Evolutionary conservation across 2,329 filamentous ascomycete species (phyloP), one percentile per base, ranked within the genome.

Genomic region (Apiospora kogelbergensis): DNA sequence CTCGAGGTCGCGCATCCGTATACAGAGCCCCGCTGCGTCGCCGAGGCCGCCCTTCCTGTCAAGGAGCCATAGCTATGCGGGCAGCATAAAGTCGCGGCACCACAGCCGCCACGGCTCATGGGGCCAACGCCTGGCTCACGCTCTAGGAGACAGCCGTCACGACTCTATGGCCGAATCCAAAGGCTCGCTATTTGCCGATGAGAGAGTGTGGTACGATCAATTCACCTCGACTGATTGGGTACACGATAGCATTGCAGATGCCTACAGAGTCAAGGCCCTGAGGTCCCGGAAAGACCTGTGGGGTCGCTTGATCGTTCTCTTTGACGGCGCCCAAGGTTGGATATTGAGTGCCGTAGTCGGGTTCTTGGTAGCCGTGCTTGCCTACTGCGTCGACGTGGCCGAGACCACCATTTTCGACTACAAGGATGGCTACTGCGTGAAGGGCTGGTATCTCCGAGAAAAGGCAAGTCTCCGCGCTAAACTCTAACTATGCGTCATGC

Each of bases 161-260:
- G 84, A 87, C 40, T 86, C 85, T 70, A 82, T 91, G 80, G 80
- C 85, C 71, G 89, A 91, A 71, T 90, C 90, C 65, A 92, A 90
- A 75, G 82, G 85, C 42, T 90, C 89, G 5, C 81, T 92, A 11
- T 91, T 89, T 74, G 84, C 91, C 66, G 93, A 98, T 76, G 94
- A 98, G 74, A 90, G 96, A 70, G 92, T 97, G 11, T 98, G 96
- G 96, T 98, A 98, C 81, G 96, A 99, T 83, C 96, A 99, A 81
- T 97, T 97, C 77, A 97, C 94, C 6, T 97, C 93, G 7, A 98
- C 94, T 68, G 95, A 99, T 80, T 99, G 96, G 96, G 95, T 99
- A 0, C 95, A 97, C 78, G 96, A 99, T 80, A 95, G 92, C 79
- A 98, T 99, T 74, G 93, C 94, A 76, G 96, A 98, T 81, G 94